Evolutionary conservation across 441 rosid species (phyloP).

Genomic region (Bruguiera hainesii): DNA sequence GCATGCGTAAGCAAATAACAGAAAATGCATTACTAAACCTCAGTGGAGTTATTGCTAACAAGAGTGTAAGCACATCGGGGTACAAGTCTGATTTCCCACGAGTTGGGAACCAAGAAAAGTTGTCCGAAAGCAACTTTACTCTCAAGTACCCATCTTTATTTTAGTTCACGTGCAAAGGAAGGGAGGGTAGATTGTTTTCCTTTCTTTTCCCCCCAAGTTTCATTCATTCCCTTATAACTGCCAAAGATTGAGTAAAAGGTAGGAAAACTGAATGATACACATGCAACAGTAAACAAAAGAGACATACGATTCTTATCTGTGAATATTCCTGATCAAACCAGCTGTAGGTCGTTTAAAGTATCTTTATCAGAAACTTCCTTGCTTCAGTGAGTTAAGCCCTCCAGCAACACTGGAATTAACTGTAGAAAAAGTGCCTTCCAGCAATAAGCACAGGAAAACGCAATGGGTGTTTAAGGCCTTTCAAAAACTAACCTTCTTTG

Average conservation of each 20-base stretch:
- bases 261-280: neutral
- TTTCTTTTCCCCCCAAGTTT: too few species aligned
- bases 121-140: too few species aligned
- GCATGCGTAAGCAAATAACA: conserved; percentile 24
- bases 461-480: conserved; percentile 11
- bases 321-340: conserved; percentile 73
- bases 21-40: conserved; percentile 5
- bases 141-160: too few species aligned
- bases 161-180: too few species aligned
- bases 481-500: conserved; percentile 54
- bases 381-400: conserved; percentile 52
- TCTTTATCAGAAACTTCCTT: conserved; percentile 53
- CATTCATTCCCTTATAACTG: too few species aligned
- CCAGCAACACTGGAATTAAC: conserved; percentile 64
- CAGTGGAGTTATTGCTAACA: neutral
- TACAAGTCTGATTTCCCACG: neutral
- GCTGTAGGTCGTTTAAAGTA: conserved; percentile 55
- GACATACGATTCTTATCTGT: conserved; percentile 60
- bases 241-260: too few species aligned
- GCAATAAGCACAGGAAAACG: conserved; percentile 15
- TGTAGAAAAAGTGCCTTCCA: conserved; percentile 25
- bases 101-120: too few species aligned
- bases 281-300: neutral
- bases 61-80: neutral
- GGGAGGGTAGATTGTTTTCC: too few species aligned